Evolutionary conservation across 768 basidiomycete species (phyloP), one percentile per base, ranked within the genome.

Genomic region (Dendrothele bispora): DNA sequence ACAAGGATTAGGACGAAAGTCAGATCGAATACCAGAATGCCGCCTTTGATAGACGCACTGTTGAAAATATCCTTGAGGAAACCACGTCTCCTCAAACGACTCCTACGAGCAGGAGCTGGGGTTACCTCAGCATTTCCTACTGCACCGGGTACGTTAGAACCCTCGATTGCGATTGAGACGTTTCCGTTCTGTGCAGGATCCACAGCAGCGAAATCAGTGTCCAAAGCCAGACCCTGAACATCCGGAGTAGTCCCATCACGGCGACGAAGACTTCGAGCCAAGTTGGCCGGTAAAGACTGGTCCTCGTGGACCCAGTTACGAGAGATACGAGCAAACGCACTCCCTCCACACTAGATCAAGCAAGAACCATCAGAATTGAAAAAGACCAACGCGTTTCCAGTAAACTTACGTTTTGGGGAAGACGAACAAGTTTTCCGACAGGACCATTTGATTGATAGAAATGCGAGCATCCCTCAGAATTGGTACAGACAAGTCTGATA

Each of bases 381-480:
- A 28, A 5, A 22, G 12, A 3, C 5, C 39, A 29, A n/a, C 22
- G n/a, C 14, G 24, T 40, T 11, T 14, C 14, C 36, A 41, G n/a
- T 20, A 39, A 14, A 66, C 73, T 36, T 48, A 81, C 80, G 43
- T 63, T 65, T 53, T 81, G 71, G 4, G 81, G 80, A 7, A 83
- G 56, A 17, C 79, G 69, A 24, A 81, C 78, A 18, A 83, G 60
- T 51, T 76, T 80, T 48, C 71, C 73, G n/a, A 65, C 72, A 0
- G 76, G 67, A 18, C 71, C 70, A 28, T 56, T 58, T 27, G 63
- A 59, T 30, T 55, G 51, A 48, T 66, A 72, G 10, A 79, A 59
- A 47, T 74, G 75, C 22, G 60, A 59, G 56, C 77, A 79, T 7
- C 61, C 59, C 18, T 57, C 49, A 12, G 61, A 57, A 29, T 52